Base-by-base conservation (phyloP, 2,329 filamentous ascomycete species). In the Penicillium crustosum region DNA sequence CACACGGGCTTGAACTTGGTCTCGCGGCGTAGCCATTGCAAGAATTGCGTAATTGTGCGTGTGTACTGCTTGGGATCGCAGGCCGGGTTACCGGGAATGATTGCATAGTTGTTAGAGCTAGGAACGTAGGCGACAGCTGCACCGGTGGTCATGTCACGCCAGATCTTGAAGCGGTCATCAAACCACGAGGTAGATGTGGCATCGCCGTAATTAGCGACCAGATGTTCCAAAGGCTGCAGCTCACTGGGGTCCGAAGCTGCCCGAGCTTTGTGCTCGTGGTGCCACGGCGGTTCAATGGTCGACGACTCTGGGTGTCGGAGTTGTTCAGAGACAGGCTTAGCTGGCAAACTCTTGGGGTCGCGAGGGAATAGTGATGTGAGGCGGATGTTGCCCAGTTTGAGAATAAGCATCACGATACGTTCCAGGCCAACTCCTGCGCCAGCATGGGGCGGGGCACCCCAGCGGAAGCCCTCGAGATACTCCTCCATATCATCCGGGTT, bases 171-270 rank as follows among this genome's bases (percentile, higher is more conserved):
- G 7, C 91, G 87, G 7, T 92, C 89, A 72, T 97, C 93, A 8
- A 94, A 84, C 91, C 92, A 97, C 0, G 91, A 94, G 0, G 93
- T 97, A 70, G 96, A 95, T 49, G 91, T 92, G 2, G 93, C 91
- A 74, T 97, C 93, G 61, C 93, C 93, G 66, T 97, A 97, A 75
- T 97, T 97, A 70, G 91, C 91, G 73, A 97, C 92, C 42, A 97
- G 86, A 71, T 96, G 89, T 72, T 93, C 90, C 6, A 97, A 73
- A 0, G 90, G 82, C 51, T 92, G 92, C 53, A 89, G 79, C 49
- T 87, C 81, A 8, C 80, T 77, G 51, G 77, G 72, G 56, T 76
- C 81, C 64, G 75, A 64, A 12, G 75, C 75, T 64, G 78, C 77
- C 13, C 77, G 66, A 55, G 59, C 75, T 66, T 61, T 75, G 67